These are phyloP conservation scores for Aspergillus alliaceus DNA, from an alignment of 2,329 filamentous ascomycete genomes.

Conservation along the genomic window DNA sequence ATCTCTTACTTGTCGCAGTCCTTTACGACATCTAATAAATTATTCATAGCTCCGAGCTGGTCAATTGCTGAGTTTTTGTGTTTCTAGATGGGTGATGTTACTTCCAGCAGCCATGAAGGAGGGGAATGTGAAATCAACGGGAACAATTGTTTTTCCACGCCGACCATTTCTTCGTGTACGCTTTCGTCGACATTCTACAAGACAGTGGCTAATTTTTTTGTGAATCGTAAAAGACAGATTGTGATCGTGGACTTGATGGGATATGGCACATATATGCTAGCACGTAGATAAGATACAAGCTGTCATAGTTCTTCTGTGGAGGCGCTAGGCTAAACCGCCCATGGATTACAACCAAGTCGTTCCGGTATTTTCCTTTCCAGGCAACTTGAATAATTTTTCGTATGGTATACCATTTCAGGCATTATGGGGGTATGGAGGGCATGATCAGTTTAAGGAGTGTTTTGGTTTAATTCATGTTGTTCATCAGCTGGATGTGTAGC, in stretches of 20 bases:
- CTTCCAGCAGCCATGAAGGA: not conserved
- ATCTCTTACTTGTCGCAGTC: slow-evolving; percentile 5
- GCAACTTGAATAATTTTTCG: no score
- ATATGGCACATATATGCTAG: no score
- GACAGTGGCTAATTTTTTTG: not conserved
- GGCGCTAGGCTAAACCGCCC: not conserved
- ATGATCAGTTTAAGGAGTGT: no score
- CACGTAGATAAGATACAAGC: not conserved
- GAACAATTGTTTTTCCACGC: not conserved
- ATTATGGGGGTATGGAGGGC: no score
- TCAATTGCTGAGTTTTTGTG: not conserved
- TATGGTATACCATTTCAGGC: no score
- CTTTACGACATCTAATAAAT: not conserved
- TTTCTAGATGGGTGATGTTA: not conserved
- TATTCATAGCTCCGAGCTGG: not conserved
- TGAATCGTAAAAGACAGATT: no score
- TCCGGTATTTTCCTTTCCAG: no score
- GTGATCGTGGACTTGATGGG: no score
- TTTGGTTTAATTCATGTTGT: no score
- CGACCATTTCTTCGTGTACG: not conserved
- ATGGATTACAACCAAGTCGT: not conserved
- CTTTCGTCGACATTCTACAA: not conserved
- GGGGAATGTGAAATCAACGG: not conserved
- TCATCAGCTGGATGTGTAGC: no score
- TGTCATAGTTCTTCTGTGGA: not conserved